Evolutionary conservation across 208 protist species (phyloP), one percentile per base, ranked within the genome.

Genomic region (Trypanosoma conorhini): DNA sequence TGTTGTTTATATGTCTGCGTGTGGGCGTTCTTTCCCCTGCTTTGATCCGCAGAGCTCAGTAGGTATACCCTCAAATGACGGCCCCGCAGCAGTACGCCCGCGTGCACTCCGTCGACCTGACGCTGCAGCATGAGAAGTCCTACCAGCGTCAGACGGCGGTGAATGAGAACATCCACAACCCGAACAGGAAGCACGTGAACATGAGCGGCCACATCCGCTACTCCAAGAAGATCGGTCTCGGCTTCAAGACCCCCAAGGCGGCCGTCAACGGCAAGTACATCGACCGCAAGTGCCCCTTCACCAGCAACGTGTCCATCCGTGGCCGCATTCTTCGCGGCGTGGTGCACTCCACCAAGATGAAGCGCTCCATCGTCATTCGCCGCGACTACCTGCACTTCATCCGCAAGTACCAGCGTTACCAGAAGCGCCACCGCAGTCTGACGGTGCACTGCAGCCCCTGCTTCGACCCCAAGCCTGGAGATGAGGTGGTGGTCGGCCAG

Each of bases 211-310:
- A 92, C 70, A 86, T 98, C 71, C 96, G 98, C 82, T 99, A 96
- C 82, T 90, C 70, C 74, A 98, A 98, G 81, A 94, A 96, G 74
- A 92, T 99, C 72, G 99, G 99, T 86, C 91, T 99, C 9, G 99
- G 99, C 78, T 99, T 99, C 96, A 98, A 98, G 82, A 99, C 98
- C 52, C 99, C 99, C 74, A 93, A 94, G 72, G 91, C 93, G 60
- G 99, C 99, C 64, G 96, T 99, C 72, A 96, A 99, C 64, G 98
- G 98, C 58, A 98, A 89, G 62, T 99, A 99, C 92, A 96, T 99
- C 83, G 99, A 99, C 96, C 99, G 99, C 85, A 99, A 99, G 94
- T 99, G 99, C 96, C 99, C 99, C 64, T 99, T 99, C 93, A 99
- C 99, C 73, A 98, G 98, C 76, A 92, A 99, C 76, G 99, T 99